phyloP scores from a whole-genome alignment of 768 basidiomycete genomes.

The Brasilioporus rufonigricans region DNA sequence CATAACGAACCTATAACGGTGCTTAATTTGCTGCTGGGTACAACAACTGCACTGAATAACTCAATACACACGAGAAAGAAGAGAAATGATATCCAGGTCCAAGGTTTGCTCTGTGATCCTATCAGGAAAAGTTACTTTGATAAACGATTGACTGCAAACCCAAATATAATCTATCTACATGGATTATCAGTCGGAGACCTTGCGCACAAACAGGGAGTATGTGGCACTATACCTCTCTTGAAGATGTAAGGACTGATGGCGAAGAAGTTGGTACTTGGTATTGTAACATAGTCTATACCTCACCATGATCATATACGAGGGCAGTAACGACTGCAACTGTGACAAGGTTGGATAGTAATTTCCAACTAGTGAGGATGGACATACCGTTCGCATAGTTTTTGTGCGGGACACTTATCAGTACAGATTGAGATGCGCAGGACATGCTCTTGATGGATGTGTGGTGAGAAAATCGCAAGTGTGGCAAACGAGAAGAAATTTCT shows the following conservation, averaged over 20 bases:
- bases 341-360: not conserved
- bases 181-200: not conserved
- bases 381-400: not conserved
- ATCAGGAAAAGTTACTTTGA: not conserved
- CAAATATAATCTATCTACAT: not conserved
- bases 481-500: not conserved
- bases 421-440: not conserved
- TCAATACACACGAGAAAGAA: not conserved
- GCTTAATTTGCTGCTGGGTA: not conserved
- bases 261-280: not conserved
- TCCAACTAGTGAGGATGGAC: not conserved
- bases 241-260: not conserved
- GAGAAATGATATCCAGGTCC: not conserved
- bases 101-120: not conserved
- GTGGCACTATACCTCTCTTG: not conserved
- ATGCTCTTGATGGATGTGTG: too few species aligned
- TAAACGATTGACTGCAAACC: not conserved
- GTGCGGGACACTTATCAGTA: not conserved
- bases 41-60: not conserved
- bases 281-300: not conserved
- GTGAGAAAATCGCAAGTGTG: not conserved
- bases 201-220: too few species aligned
- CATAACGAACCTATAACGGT: constrained; percentile 5
- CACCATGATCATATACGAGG: not conserved
- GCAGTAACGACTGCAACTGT: not conserved